A percentile compares a stretch with the other conserved stretches of the same genome.
Evolutionary conservation across 192 early-diverging fungal species (phyloP).

Genomic region (Linnemannia exigua): DNA sequence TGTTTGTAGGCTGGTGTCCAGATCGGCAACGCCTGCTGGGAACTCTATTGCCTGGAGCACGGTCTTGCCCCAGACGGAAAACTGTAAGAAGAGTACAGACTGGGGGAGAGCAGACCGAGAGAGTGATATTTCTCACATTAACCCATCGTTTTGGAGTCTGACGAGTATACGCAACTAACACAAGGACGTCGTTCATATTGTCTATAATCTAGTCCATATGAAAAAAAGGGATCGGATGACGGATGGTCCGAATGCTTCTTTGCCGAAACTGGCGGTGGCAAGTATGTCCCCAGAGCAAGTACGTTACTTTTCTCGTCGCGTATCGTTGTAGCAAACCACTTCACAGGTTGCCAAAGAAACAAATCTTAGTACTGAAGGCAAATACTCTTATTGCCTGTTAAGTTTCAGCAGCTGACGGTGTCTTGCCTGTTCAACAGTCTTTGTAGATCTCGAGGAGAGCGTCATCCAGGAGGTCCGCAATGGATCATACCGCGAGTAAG

Average conservation of each 20-base stretch:
- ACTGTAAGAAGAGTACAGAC: conserved; percentile 66
- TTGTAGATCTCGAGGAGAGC: conserved; percentile 97
- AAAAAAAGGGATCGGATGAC: not conserved
- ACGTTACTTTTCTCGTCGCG: conserved; percentile 1
- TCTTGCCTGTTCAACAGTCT: conserved; percentile 65
- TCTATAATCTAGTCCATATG: not conserved
- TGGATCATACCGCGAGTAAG: conserved; percentile 93
- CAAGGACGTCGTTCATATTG: not conserved
- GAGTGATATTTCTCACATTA: no score
- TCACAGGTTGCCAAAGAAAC: not conserved
- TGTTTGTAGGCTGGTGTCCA: conserved; percentile 93
- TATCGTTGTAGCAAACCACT: not conserved
- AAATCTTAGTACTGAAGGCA: not conserved
- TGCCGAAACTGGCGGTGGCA: conserved; percentile 97
- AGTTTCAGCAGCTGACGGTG: not conserved
- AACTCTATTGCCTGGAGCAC: conserved; percentile 96
- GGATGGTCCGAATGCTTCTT: conserved; percentile 97
- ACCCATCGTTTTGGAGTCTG: no score
- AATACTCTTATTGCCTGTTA: not conserved
- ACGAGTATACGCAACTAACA: not conserved
- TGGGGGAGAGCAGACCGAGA: no score
- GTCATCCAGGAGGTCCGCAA: conserved; percentile 99
- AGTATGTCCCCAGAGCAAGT: conserved; percentile 97
- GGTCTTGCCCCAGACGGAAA: conserved; percentile 96
- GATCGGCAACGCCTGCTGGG: conserved; percentile 99